Evolutionary conservation across 2,329 filamentous ascomycete genomes (phyloP).

Genomic region (Neospermospora avenae): DNA sequence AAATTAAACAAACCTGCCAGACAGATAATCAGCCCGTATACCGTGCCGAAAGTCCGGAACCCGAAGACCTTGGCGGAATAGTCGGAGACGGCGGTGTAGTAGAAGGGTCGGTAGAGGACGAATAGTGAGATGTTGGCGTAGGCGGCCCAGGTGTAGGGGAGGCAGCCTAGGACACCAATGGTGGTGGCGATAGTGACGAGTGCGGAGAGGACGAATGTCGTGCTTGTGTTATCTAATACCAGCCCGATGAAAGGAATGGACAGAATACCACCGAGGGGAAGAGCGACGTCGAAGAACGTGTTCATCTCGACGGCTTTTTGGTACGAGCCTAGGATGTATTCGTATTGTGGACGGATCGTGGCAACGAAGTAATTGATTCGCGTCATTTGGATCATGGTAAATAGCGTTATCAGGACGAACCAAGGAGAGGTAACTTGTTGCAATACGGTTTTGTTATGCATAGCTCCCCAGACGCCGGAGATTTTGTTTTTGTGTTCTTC

Average conservation of each 20-base stretch:
- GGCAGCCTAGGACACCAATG: conserved; percentile 73
- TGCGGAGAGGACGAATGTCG: conserved; percentile 63
- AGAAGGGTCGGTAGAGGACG: conserved; percentile 81
- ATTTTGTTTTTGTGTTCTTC: conserved; percentile 68
- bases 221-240: conserved; percentile 74
- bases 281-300: conserved; percentile 79
- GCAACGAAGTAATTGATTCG: conserved; percentile 93
- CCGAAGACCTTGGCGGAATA: conserved; percentile 91
- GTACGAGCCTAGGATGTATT: conserved; percentile 64
- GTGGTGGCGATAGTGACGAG: conserved; percentile 69
- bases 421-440: conserved; percentile 77
- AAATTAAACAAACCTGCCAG: conserved; percentile 82
- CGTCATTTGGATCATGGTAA: conserved; percentile 71
- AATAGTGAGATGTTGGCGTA: conserved; percentile 78
- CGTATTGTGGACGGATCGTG: conserved; percentile 79
- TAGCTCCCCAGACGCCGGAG: conserved; percentile 76
- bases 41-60: conserved; percentile 85
- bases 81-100: conserved; percentile 88
- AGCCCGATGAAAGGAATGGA: conserved; percentile 82
- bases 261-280: conserved; percentile 80
- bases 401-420: conserved; percentile 80
- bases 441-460: conserved; percentile 68
- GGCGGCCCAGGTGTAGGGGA: conserved; percentile 67
- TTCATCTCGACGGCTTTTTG: conserved; percentile 67
- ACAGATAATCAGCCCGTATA: conserved; percentile 91